Percentiles rank a stretch among this genome's conserved stretches.
phyloP scores from a whole-genome alignment of 164 flowering plant genomes.

The Buxus sempervirens region DNA sequence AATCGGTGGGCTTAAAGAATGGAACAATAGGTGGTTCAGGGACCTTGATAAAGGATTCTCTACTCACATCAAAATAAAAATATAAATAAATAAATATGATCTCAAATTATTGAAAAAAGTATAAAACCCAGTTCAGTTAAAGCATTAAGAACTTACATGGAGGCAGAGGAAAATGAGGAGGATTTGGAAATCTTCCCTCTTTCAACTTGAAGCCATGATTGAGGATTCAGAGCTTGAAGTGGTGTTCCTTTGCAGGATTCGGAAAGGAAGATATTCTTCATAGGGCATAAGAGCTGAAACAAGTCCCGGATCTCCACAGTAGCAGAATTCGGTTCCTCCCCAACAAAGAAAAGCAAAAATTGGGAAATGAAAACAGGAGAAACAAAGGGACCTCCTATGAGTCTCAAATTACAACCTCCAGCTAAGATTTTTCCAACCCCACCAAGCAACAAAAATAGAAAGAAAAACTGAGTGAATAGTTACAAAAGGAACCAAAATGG shows the following conservation, averaged over 20 bases:
- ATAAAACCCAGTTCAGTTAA: background rate
- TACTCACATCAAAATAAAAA: conserved; percentile 27
- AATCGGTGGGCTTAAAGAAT: conserved; percentile 79
- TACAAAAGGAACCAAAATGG: background rate
- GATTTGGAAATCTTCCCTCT: conserved; percentile 83
- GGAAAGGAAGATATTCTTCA: conserved; percentile 81
- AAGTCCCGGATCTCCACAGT: conserved; percentile 94
- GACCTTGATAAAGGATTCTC: conserved; percentile 91
- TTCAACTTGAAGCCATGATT: conserved; percentile 99
- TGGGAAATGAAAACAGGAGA: background rate
- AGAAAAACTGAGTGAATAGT: background rate
- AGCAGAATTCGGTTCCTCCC: conserved; percentile 26
- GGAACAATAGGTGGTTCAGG: conserved; percentile 80
- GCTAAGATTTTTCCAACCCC: conserved; percentile 10
- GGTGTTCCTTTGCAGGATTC: conserved; percentile 85
- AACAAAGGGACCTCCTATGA: conserved; percentile 6
- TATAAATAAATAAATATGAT: conserved; percentile 1
- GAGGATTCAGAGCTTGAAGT: conserved; percentile 78
- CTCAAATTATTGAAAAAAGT: background rate
- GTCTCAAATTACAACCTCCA: conserved; percentile 10
- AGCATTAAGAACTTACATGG: conserved; percentile 57
- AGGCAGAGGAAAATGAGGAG: conserved; percentile 56
- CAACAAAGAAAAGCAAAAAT: conserved; percentile 14
- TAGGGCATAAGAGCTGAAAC: conserved; percentile 66
- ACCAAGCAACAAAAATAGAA: conserved; percentile 6